Evolutionary conservation across 1,284 basidiomycete genomes (phyloP).

Genomic region (Rhodotorula sp.): DNA sequence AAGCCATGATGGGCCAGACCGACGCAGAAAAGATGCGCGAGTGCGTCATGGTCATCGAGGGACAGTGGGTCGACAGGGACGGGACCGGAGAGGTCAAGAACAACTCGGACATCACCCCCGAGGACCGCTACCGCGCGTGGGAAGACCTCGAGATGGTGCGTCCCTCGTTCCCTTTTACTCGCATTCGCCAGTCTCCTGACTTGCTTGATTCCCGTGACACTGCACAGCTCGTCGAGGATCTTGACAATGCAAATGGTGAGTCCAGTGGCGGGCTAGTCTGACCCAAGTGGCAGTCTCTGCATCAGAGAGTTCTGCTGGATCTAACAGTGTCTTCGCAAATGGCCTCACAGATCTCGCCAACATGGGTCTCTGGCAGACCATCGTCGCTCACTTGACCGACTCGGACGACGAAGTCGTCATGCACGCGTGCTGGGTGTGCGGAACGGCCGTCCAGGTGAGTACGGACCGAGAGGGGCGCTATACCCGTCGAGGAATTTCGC

Average conservation of each 20-base stretch:
- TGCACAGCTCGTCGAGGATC: slow-evolving; percentile 75
- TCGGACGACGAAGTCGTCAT: slow-evolving; percentile 64
- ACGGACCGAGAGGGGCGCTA: too few species aligned
- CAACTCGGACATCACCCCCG: slow-evolving; percentile 62
- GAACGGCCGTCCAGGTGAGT: slow-evolving; percentile 70
- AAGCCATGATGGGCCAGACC: slow-evolving; percentile 78
- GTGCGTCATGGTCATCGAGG: slow-evolving; percentile 68
- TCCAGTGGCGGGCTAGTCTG: not conserved
- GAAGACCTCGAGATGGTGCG: slow-evolving; percentile 93
- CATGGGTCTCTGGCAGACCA: slow-evolving; percentile 79
- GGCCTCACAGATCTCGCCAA: slow-evolving; percentile 66
- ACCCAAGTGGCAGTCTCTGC: not conserved
- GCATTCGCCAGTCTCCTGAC: slow-evolving; percentile 10
- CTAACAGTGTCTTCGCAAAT: slow-evolving; percentile 8
- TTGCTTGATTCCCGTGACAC: not conserved
- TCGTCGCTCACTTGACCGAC: slow-evolving; percentile 66
- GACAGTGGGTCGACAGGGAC: slow-evolving; percentile 62
- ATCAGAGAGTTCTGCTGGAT: too few species aligned
- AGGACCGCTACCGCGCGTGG: slow-evolving; percentile 68
- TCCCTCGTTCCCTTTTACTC: not conserved
- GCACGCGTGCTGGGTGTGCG: slow-evolving; percentile 84
- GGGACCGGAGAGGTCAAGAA: slow-evolving; percentile 60
- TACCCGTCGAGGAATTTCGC: too few species aligned
- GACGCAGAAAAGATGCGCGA: slow-evolving; percentile 86
- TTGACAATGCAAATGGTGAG: slow-evolving; percentile 92